These are phyloP conservation scores for Cudoniella acicularis DNA, from an alignment of 495 filamentous ascomycete species.

Conservation along the genomic window DNA sequence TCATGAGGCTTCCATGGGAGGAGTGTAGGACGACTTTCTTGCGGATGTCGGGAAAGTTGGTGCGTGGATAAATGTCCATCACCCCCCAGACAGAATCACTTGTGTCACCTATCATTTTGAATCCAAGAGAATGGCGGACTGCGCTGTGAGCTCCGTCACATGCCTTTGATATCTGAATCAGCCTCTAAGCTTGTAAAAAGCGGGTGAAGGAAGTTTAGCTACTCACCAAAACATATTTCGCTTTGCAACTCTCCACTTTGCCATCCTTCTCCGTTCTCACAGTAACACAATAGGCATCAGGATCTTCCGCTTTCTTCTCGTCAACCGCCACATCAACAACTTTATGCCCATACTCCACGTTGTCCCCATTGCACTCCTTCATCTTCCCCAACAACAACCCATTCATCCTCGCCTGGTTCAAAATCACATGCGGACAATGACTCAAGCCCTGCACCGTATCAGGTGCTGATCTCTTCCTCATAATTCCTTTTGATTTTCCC, in stretches of 20 bases:
- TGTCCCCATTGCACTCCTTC: constrained; percentile 37
- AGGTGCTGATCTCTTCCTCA: background rate
- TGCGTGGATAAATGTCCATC: constrained; percentile 33
- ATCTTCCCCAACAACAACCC: constrained; percentile 53
- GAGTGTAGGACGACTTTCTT: constrained; percentile 38
- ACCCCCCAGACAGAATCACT: constrained; percentile 37
- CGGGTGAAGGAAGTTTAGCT: background rate
- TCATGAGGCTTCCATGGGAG: constrained; percentile 32
- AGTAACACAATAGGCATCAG: constrained; percentile 47
- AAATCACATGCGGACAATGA: constrained; percentile 36
- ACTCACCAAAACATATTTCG: constrained; percentile 26
- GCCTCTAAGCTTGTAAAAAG: no score
- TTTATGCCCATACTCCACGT: constrained; percentile 59
- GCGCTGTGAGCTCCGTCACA: constrained; percentile 33
- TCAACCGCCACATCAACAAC: constrained; percentile 55
- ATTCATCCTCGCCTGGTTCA: constrained; percentile 74
- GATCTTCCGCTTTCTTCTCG: constrained; percentile 32
- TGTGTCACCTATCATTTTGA: constrained; percentile 25
- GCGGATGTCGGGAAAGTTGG: constrained; percentile 38
- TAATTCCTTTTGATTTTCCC: background rate
- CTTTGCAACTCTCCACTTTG: constrained; percentile 43
- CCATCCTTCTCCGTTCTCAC: constrained; percentile 52
- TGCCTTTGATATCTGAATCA: no score
- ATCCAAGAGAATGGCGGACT: constrained; percentile 24
- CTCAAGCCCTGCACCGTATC: constrained; percentile 33